Base-by-base conservation (phyloP, 2,329 filamentous ascomycete species). In the Pseudogymnoascus verrucosus region DNA sequence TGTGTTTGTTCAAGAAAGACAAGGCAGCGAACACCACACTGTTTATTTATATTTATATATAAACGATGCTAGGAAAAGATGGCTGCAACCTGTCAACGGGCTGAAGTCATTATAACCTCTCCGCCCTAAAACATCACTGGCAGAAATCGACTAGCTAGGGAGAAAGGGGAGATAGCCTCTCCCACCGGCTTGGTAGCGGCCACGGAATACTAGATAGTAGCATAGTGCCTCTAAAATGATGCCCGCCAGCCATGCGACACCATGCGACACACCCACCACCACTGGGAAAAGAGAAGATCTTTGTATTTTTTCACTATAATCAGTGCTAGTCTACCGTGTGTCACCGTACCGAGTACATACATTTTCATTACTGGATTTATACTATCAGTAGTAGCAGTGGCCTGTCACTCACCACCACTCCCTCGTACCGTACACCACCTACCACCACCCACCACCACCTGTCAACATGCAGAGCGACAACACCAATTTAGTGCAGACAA, bases 101-200 rank as follows among this genome's bases (percentile, higher is more conserved):
- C 42, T 47, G 42, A 23, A 47, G 42, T 47, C 42, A 47, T 47
- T 47, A 47, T 47, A 47, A 47, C 42, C 42, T 47, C 42, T 47
- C 23, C 42, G 42, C 42, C 42, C 42, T 47, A 47, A 47, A 47
- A 47, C 42, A 47, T 47, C 42, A 47, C 42, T 47, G 42, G 42
- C 42, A 47, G 42, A 47, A 47, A 21, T 31, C 42, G 21, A 47
- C 19, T 47, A 47, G 42, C 42, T 47, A 47, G 42, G 42, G 42
- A 47, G 42, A 47, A 47, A 26, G 42, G 42, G 42, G 42, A 47
- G 42, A 47, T 47, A 47, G 42, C 42, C 42, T 47, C 42, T 47
- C 42, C 42, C 42, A 47, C 42, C 42, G 42, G 42, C 42, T 47
- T 47, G 42, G 42, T 47, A 47, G 42, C 42, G 42, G 42, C 42